These are phyloP conservation scores for Chrysopogon serrulatus DNA, from an alignment of 176 grass and related monocot genomes.

Conservation along the genomic window DNA sequence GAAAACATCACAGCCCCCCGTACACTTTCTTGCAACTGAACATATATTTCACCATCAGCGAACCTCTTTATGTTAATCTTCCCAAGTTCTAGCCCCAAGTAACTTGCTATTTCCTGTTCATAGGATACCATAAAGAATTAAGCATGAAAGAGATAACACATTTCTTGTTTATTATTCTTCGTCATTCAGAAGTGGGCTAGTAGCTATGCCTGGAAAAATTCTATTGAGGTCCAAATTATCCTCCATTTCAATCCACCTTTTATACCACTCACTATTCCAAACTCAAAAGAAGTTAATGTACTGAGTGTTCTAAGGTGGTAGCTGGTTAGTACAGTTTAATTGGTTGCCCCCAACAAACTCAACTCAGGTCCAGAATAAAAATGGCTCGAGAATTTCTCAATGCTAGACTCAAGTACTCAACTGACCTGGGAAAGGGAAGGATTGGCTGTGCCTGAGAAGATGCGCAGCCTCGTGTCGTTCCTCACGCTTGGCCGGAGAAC, in stretches of 20 bases:
- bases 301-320: neutral
- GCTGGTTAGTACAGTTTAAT: neutral
- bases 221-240: neutral
- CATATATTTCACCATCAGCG: constrained; percentile 95
- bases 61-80: constrained; percentile 96
- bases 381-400: neutral
- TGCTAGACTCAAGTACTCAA: constrained; percentile 5
- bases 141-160: neutral
- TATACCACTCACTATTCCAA: neutral
- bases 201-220: neutral
- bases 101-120: constrained; percentile 93
- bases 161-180: neutral
- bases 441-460: constrained; percentile 92
- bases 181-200: neutral
- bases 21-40: constrained; percentile 98
- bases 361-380: neutral
- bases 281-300: neutral
- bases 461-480: constrained; percentile 78
- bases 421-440: constrained; percentile 71
- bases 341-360: neutral
- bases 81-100: constrained; percentile 94
- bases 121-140: constrained; percentile 1
- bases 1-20: constrained; percentile 95
- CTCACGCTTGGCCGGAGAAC: neutral
- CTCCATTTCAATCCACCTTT: neutral